phyloP scores from a whole-genome alignment of 2,329 filamentous ascomycete genomes.

The Meredithiella fracta region DNA sequence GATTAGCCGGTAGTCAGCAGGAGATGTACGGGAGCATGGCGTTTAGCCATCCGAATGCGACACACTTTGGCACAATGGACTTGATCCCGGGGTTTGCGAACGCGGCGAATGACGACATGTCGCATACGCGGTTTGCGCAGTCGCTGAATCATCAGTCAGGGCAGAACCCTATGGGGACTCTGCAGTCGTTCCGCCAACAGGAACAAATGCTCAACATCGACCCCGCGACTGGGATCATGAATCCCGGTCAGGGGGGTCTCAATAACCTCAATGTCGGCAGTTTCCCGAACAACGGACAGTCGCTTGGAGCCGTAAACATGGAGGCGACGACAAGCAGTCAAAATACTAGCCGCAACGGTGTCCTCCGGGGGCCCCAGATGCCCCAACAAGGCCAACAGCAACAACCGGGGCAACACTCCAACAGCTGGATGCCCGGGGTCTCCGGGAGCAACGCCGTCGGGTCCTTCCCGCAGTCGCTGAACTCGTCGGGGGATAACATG shows the following conservation, averaged over 20 bases:
- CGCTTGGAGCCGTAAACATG: constrained; percentile 52
- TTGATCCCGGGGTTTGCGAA: constrained; percentile 69
- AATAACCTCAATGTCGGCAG: constrained; percentile 27
- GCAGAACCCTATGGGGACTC: constrained; percentile 27
- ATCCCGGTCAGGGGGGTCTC: not conserved
- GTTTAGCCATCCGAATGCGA: constrained; percentile 27
- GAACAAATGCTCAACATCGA: not conserved
- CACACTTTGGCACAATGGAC: constrained; percentile 30
- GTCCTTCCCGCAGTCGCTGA: not conserved
- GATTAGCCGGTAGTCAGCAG: constrained; percentile 37
- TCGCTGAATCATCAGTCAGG: constrained; percentile 60
- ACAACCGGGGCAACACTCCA: not conserved
- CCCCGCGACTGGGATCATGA: constrained; percentile 21
- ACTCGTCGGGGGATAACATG: not conserved
- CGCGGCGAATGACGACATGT: constrained; percentile 80
- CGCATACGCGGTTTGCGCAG: constrained; percentile 52
- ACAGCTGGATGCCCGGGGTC: too few relatives aligned
- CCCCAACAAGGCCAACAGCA: not conserved
- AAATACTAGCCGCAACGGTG: not conserved
- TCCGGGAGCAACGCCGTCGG: too few relatives aligned
- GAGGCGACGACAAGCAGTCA: constrained; percentile 7
- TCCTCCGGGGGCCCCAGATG: constrained; percentile 44
- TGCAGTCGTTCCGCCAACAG: not conserved
- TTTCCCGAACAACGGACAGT: constrained; percentile 48
- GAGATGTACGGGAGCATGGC: constrained; percentile 43